phyloP scores from a whole-genome alignment of 768 basidiomycete genomes.

The Rhizopogon vulgaris region DNA sequence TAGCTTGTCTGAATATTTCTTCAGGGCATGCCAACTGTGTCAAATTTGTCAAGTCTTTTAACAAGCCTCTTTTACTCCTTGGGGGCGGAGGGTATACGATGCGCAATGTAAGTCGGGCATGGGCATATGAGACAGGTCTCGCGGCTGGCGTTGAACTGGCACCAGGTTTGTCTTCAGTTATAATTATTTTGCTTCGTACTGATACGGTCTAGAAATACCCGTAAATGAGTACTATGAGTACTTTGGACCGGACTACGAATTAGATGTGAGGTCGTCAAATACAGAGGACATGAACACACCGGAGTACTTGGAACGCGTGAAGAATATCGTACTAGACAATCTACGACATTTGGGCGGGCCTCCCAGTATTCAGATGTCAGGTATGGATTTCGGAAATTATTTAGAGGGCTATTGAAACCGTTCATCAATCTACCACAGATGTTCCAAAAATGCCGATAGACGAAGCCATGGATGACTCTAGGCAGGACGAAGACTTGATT shows the following conservation, averaged over 20 bases:
- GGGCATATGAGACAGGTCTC: constrained; percentile 97
- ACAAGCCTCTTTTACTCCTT: constrained; percentile 86
- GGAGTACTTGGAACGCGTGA: constrained; percentile 90
- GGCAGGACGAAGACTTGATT: constrained; percentile 78
- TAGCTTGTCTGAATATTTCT: constrained; percentile 1
- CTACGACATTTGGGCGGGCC: constrained; percentile 81
- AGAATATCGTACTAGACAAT: constrained; percentile 87
- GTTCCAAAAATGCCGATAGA: constrained; percentile 84
- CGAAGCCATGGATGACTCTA: constrained; percentile 72
- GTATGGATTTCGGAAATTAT: constrained; percentile 34
- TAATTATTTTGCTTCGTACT: constrained; percentile 1
- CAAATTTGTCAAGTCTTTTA: constrained; percentile 93
- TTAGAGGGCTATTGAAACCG: neutral
- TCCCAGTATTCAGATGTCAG: constrained; percentile 88
- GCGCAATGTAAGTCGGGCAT: constrained; percentile 92
- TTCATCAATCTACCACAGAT: constrained; percentile 38
- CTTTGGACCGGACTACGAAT: constrained; percentile 94
- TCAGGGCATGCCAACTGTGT: constrained; percentile 96
- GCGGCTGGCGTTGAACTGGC: constrained; percentile 96
- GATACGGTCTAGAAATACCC: constrained; percentile 72
- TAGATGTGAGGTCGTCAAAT: constrained; percentile 92
- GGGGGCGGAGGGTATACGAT: constrained; percentile 99
- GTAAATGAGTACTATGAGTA: constrained; percentile 99
- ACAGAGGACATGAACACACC: constrained; percentile 92
- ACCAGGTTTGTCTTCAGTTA: constrained; percentile 43